phyloP scores from a whole-genome alignment of 164 flowering plant genomes.

The Liquidambar formosana region DNA sequence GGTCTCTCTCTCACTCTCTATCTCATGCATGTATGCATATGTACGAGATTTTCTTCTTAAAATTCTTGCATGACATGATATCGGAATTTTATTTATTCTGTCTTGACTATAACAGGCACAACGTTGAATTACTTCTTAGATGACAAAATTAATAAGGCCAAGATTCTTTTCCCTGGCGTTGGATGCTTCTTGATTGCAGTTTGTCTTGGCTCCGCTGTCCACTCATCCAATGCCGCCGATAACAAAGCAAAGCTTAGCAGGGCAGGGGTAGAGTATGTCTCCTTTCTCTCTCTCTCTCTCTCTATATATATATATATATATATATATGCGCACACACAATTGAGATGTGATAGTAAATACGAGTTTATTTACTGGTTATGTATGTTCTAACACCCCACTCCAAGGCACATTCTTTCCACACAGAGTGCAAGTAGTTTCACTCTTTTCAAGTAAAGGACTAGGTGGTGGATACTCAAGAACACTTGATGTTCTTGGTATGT shows the following conservation, averaged over 20 bases:
- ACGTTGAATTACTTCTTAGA: slow-evolving; percentile 90
- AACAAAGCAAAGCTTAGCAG: slow-evolving; percentile 50
- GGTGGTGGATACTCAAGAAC: too few species aligned
- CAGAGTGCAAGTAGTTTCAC: too few species aligned
- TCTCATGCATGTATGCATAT: neutral
- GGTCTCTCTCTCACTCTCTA: slow-evolving; percentile 34
- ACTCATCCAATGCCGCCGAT: slow-evolving; percentile 73
- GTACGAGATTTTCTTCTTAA: neutral
- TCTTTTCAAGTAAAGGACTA: too few species aligned
- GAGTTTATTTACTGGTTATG: too few species aligned
- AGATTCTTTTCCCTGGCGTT: slow-evolving; percentile 89
- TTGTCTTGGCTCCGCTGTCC: slow-evolving; percentile 75
- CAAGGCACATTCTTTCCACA: too few species aligned
- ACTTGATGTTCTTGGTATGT: too few species aligned
- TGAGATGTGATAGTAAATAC: too few species aligned
- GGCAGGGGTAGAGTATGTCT: slow-evolving; percentile 34
- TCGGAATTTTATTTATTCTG: neutral
- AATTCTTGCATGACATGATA: neutral
- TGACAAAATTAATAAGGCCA: slow-evolving; percentile 73
- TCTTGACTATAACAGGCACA: slow-evolving; percentile 50
- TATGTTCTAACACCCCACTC: too few species aligned
- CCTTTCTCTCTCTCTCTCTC: too few species aligned
- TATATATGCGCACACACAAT: too few species aligned
- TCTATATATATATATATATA: too few species aligned
- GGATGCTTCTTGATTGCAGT: slow-evolving; percentile 81